Evolutionary conservation across 202 grass and related monocot genomes (phyloP).

Genomic region (Carex arenaria): DNA sequence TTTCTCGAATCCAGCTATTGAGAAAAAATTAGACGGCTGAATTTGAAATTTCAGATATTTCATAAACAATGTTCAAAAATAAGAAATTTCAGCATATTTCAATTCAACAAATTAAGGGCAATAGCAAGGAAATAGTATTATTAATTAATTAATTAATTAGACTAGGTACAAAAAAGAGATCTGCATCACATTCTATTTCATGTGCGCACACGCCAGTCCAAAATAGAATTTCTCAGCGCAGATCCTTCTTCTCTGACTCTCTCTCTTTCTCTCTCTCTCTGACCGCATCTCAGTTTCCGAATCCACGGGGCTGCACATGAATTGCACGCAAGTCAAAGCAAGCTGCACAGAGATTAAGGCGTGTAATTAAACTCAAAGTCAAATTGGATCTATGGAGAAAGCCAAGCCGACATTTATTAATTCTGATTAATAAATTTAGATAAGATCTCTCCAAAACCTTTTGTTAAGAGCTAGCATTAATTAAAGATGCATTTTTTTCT

Average conservation of each 20-base stretch:
- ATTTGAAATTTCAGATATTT: too few species aligned
- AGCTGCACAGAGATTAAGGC: slow-evolving; percentile 16
- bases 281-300: slow-evolving; percentile 3
- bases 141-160: background rate
- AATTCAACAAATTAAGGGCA: too few species aligned
- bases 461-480: background rate
- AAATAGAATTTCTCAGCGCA: slow-evolving; percentile 3
- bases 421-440: slow-evolving; percentile 10
- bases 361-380: slow-evolving; percentile 3
- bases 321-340: slow-evolving; percentile 22
- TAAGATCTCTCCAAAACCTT: slow-evolving; percentile 2
- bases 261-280: background rate
- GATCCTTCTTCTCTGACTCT: background rate
- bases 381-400: slow-evolving; percentile 24
- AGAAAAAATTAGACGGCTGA: too few species aligned
- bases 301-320: slow-evolving; percentile 18
- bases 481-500: background rate
- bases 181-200: slow-evolving; percentile 26
- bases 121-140: background rate
- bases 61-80: too few species aligned
- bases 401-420: slow-evolving; percentile 1
- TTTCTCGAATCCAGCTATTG: too few species aligned
- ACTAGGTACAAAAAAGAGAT: background rate
- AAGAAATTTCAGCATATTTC: too few species aligned
- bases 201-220: slow-evolving; percentile 23